Conservation (phyloP, 768 basidiomycete species). For the Auriculariales sp. region DNA sequence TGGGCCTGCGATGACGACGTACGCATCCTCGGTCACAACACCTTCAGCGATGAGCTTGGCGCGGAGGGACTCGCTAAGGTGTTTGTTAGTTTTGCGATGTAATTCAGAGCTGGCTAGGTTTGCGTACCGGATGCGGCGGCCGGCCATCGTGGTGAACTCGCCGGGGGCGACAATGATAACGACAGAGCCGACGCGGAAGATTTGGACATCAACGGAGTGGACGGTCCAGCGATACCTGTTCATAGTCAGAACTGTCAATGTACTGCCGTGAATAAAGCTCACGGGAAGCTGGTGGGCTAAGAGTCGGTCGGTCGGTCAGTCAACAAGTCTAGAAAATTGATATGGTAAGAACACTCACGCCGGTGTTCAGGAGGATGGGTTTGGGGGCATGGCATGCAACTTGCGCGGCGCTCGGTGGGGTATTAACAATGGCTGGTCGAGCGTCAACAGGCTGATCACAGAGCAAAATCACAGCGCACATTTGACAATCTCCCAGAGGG, state of each 20-base stretch:
- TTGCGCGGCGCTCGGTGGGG: conserved; percentile 45
- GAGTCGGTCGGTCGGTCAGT: too few species aligned
- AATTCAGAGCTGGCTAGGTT: too few species aligned
- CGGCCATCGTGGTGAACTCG: conserved; percentile 74
- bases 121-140: conserved; percentile 53
- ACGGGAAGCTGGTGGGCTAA: too few species aligned
- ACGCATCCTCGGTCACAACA: conserved; percentile 49
- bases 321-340: too few species aligned
- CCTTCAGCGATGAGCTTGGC: conserved; percentile 46
- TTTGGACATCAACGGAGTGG: conserved; percentile 58
- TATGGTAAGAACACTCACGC: too few species aligned
- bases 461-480: too few species aligned
- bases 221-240: conserved; percentile 64
- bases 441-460: too few species aligned
- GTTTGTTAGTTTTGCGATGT: too few species aligned
- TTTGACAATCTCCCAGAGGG: conserved; percentile 5
- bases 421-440: too few species aligned
- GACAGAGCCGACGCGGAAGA: conserved; percentile 62
- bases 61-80: conserved; percentile 60
- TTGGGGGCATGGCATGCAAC: conserved; percentile 62
- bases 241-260: too few species aligned
- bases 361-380: conserved; percentile 64
- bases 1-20: conserved; percentile 69
- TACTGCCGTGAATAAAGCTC: too few species aligned
- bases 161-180: conserved; percentile 66